phyloP scores from a whole-genome alignment of 2,329 filamentous ascomycete species.

The Xylariales sp. region DNA sequence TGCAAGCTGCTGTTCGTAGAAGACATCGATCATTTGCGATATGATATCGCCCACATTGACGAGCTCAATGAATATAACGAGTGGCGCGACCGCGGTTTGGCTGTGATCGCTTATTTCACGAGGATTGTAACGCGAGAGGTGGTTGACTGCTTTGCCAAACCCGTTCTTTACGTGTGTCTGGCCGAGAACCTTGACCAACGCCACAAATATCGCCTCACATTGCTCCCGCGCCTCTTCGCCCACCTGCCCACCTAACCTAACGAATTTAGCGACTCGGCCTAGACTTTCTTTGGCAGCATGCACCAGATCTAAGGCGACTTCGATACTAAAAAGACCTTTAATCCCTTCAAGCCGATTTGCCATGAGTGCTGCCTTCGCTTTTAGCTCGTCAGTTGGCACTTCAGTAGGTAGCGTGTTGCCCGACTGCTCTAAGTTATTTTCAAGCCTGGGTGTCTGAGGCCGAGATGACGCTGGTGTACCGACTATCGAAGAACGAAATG shows the following conservation, averaged over 20 bases:
- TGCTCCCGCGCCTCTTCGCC: slow-evolving; percentile 88
- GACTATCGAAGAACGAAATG: slow-evolving; percentile 45
- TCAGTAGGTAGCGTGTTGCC: slow-evolving; percentile 65
- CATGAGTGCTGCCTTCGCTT: slow-evolving; percentile 98
- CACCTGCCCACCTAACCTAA: slow-evolving; percentile 80
- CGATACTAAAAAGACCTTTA: slow-evolving; percentile 93
- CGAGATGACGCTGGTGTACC: slow-evolving; percentile 58
- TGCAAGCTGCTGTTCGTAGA: slow-evolving; percentile 95
- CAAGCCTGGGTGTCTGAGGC: slow-evolving; percentile 61
- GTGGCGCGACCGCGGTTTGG: slow-evolving; percentile 81
- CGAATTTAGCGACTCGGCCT: slow-evolving; percentile 85
- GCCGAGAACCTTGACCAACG: slow-evolving; percentile 84
- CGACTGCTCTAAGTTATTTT: slow-evolving; percentile 53
- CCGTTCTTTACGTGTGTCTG: slow-evolving; percentile 89
- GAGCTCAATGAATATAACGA: slow-evolving; percentile 95
- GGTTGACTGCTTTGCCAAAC: slow-evolving; percentile 91
- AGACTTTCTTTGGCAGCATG: slow-evolving; percentile 89
- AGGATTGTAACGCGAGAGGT: slow-evolving; percentile 91
- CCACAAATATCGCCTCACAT: slow-evolving; percentile 89
- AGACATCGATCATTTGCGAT: slow-evolving; percentile 98
- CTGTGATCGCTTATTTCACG: slow-evolving; percentile 80
- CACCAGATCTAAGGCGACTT: slow-evolving; percentile 89
- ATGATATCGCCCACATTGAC: slow-evolving; percentile 99
- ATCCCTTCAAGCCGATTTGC: slow-evolving; percentile 94
- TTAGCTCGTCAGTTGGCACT: slow-evolving; percentile 88